These are phyloP conservation scores for Candida michaelii DNA, from an alignment of 805 yeast species.

Conservation along the genomic window DNA sequence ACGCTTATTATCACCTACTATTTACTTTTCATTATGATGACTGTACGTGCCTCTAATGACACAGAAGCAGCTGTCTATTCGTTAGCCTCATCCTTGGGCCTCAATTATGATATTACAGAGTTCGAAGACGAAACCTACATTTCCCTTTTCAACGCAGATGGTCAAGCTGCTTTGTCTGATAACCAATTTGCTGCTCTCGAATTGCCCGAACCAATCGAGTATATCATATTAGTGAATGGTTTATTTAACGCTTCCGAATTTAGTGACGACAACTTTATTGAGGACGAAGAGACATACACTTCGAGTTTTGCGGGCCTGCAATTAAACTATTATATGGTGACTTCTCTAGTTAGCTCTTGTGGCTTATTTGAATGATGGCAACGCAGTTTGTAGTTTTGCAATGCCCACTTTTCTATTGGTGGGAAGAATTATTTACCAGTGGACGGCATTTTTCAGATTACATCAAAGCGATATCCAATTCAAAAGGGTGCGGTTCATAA, in stretches of 20 bases:
- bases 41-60: slow-evolving; percentile 6
- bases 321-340: too few relatives aligned
- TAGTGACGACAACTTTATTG: slow-evolving; percentile 6
- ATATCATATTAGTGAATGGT: slow-evolving; percentile 9
- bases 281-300: slow-evolving; percentile 5
- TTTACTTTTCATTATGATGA: slow-evolving; percentile 3
- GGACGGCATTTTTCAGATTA: too few relatives aligned
- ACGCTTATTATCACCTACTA: slow-evolving; percentile 1
- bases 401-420: too few relatives aligned
- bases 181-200: slow-evolving; percentile 9
- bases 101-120: slow-evolving; percentile 7
- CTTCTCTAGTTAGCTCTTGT: too few relatives aligned
- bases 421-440: too few relatives aligned
- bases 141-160: slow-evolving; percentile 8
- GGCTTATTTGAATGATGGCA: too few relatives aligned
- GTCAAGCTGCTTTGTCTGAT: slow-evolving; percentile 7
- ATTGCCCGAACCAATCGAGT: slow-evolving; percentile 10
- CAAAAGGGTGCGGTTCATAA: too few relatives aligned
- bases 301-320: slow-evolving; percentile 4
- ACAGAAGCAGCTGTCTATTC: slow-evolving; percentile 4
- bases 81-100: slow-evolving; percentile 6
- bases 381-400: too few relatives aligned
- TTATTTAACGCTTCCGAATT: slow-evolving; percentile 10
- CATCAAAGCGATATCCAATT: too few relatives aligned
- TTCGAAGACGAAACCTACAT: slow-evolving; percentile 7